phyloP scores from a whole-genome alignment of 257 asterid species.

The Lycium ferocissimum region DNA sequence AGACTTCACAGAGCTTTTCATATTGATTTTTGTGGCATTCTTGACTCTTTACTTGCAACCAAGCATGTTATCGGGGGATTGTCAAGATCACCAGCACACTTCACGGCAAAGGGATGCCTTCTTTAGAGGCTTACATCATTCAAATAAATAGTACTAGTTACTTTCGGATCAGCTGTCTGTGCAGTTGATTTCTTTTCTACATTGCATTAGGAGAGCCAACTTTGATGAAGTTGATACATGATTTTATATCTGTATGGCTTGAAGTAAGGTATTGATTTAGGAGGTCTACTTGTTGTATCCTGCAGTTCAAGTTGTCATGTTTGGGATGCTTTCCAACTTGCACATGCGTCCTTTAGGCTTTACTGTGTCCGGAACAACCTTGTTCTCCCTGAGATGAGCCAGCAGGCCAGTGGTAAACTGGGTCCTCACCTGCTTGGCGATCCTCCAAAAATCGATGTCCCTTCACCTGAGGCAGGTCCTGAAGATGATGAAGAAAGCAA shows the following conservation, averaged over 20 bases:
- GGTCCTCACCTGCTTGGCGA: slow-evolving; percentile 86
- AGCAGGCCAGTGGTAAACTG: slow-evolving; percentile 47
- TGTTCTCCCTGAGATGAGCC: slow-evolving; percentile 50
- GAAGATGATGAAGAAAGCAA: slow-evolving; percentile 83
- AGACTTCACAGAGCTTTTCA: background rate
- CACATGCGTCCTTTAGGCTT: slow-evolving; percentile 88
- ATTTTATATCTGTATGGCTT: background rate
- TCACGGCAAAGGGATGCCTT: background rate
- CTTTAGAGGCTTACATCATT: slow-evolving; percentile 12
- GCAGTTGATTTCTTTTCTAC: slow-evolving; percentile 15
- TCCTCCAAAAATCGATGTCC: slow-evolving; percentile 69
- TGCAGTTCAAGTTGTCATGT: slow-evolving; percentile 89
- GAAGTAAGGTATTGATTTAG: slow-evolving; percentile 20
- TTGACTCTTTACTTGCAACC: background rate
- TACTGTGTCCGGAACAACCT: slow-evolving; percentile 65
- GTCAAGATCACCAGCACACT: slow-evolving; percentile 9
- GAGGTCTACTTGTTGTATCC: slow-evolving; percentile 26
- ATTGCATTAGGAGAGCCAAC: slow-evolving; percentile 14
- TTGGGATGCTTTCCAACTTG: slow-evolving; percentile 97
- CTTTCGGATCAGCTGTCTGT: background rate
- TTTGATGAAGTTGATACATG: background rate
- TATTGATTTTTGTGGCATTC: slow-evolving; percentile 10
- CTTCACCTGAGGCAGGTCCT: slow-evolving; percentile 67
- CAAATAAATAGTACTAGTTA: background rate
- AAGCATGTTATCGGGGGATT: background rate